Conservation (phyloP, 2,329 filamentous ascomycete species). For the Phialophora verrucosa region DNA sequence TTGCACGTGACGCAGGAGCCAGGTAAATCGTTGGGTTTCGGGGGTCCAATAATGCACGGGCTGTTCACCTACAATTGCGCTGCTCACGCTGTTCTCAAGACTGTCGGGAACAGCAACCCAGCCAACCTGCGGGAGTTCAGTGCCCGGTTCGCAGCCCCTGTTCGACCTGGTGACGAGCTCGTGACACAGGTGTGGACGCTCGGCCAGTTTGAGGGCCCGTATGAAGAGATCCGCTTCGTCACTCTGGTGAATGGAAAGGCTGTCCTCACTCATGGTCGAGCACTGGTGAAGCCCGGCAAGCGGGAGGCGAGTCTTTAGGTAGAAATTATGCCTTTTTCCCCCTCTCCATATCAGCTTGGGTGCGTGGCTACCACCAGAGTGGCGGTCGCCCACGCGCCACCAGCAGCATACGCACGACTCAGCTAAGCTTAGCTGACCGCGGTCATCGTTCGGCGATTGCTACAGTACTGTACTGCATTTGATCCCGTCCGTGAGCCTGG, state of each 20-base stretch:
- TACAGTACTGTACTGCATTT: not conserved
- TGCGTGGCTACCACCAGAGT: not conserved
- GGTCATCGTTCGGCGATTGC: not conserved
- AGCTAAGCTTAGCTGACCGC: not conserved
- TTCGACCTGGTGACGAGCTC: slow-evolving; percentile 64
- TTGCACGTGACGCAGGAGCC: slow-evolving; percentile 54
- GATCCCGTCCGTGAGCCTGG: not conserved
- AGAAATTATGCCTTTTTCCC: not conserved
- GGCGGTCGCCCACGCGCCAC: no score
- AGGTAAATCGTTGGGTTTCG: slow-evolving; percentile 53
- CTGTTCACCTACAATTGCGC: slow-evolving; percentile 57
- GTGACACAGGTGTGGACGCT: slow-evolving; percentile 72
- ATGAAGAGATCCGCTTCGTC: slow-evolving; percentile 72
- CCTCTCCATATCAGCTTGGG: not conserved
- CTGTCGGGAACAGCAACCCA: slow-evolving; percentile 51
- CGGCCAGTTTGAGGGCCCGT: slow-evolving; percentile 50
- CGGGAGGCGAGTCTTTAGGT: not conserved
- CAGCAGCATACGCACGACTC: not conserved
- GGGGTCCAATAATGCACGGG: slow-evolving; percentile 55
- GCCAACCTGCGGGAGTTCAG: slow-evolving; percentile 51
- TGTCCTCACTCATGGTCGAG: slow-evolving; percentile 1
- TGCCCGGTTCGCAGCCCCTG: slow-evolving; percentile 55
- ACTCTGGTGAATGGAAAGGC: slow-evolving; percentile 8
- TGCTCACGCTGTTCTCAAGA: slow-evolving; percentile 51
- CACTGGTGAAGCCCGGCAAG: slow-evolving; percentile 4